These are phyloP conservation scores for Penicillium psychrofluorescens DNA, from an alignment of 495 filamentous ascomycete genomes.

Conservation along the genomic window DNA sequence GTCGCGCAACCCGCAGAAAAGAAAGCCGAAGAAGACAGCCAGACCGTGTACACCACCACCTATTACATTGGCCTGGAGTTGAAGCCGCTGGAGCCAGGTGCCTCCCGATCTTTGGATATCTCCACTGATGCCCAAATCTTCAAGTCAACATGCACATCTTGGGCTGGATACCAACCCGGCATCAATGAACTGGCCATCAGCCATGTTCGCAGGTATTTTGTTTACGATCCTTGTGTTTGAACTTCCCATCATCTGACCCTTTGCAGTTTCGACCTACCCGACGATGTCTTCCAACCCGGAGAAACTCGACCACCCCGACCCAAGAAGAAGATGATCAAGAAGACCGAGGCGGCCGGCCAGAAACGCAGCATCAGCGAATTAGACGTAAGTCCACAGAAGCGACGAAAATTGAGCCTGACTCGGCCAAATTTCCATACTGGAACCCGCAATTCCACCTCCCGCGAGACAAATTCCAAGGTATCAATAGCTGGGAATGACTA, in stretches of 20 bases:
- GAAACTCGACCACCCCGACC: slow-evolving; percentile 63
- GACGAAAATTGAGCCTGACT: slow-evolving; percentile 15
- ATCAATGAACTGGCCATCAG: slow-evolving; percentile 62
- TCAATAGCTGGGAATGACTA: slow-evolving; percentile 26
- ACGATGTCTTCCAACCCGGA: slow-evolving; percentile 79
- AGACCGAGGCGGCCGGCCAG: slow-evolving; percentile 26
- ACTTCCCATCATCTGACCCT: slow-evolving; percentile 9
- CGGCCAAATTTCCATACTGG: slow-evolving; percentile 17
- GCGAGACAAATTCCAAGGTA: slow-evolving; percentile 11
- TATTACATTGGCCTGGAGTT: slow-evolving; percentile 82
- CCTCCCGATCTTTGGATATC: slow-evolving; percentile 50
- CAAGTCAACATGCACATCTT: slow-evolving; percentile 59
- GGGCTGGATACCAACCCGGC: slow-evolving; percentile 57
- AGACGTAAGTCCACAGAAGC: slow-evolving; percentile 38
- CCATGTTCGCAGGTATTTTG: slow-evolving; percentile 67
- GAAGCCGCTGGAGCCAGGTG: slow-evolving; percentile 37
- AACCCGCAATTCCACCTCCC: slow-evolving; percentile 9
- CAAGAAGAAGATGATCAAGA: slow-evolving; percentile 53
- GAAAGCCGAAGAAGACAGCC: slow-evolving; percentile 25
- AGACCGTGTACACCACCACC: slow-evolving; percentile 72
- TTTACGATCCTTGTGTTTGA: neutral
- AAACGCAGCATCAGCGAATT: slow-evolving; percentile 37
- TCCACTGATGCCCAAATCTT: slow-evolving; percentile 69
- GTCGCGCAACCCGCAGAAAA: slow-evolving; percentile 30
- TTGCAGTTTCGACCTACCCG: slow-evolving; percentile 71